Base-by-base conservation (phyloP, 2,329 filamentous ascomycete genomes). In the Clarireedia homoeocarpa region DNA sequence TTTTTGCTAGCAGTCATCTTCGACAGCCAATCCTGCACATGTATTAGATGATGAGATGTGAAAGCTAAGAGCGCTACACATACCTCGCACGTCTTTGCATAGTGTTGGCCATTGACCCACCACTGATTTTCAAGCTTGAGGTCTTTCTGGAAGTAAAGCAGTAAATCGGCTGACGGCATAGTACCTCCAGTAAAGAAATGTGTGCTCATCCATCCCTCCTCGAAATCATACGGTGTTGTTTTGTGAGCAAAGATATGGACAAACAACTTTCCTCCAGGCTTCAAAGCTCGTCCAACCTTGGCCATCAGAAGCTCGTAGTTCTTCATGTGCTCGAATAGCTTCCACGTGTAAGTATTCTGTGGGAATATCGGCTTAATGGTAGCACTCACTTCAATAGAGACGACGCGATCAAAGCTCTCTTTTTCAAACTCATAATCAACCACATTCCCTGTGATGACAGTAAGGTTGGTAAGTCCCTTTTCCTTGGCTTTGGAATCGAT, bases 241-340 rank as follows among this genome's bases (percentile, higher is more conserved):
- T 75, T 77, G 69, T 88, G 84, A 38, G 75, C 75, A 65, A 88
- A 88, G 53, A 86, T 80, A 63, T 88, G 85, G 56, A 87, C 80
- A 64, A 88, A 87, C 14, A 87, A 73, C 71, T 86, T 86, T 4
- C 85, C 85, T 1, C 75, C 74, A 0, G 82, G 78, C 61, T 80
- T 83, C 53, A 88, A 72, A 2, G 83, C 76, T 30, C 76, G 73
- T 3, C 75, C 66, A 15, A 88, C 71, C 69, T 88, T 88, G 45
- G 77, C 76, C 72, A 88, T 79, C 24, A 88, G 76, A 12, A 82
- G 72, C 59, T 84, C 78, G 69, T 88, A 88, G 69, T 88, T 88
- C 69, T 88, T 88, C 84, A 88, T 88, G 69, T 88, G 85, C 68
- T 88, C 85, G 65, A 89, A 88, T 12, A 88, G 75, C 76, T 87